Percentiles rank a stretch among this genome's conserved stretches.
These are phyloP conservation scores for Yamadazyma diddensiae DNA, from an alignment of 1,139 yeast species.

Conservation along the genomic window DNA sequence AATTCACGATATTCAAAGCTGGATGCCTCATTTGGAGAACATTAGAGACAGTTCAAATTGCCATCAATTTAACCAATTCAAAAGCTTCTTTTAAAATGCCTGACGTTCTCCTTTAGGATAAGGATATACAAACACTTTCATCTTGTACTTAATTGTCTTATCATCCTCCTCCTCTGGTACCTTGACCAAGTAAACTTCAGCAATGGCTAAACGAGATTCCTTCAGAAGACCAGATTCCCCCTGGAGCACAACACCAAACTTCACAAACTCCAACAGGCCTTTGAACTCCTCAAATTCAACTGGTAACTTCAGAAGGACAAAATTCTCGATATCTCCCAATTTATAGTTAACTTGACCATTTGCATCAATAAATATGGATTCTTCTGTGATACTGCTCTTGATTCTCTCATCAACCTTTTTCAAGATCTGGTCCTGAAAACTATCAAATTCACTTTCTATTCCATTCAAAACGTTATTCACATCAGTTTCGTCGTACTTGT, in stretches of 20 bases:
- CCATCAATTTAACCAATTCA: slow-evolving; percentile 19
- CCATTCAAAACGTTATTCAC: slow-evolving; percentile 31
- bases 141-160: slow-evolving; percentile 3
- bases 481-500: slow-evolving; percentile 33
- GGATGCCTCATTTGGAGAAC: slow-evolving; percentile 69
- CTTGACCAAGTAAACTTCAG: slow-evolving; percentile 31
- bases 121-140: slow-evolving; percentile 5
- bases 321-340: slow-evolving; percentile 29
- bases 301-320: slow-evolving; percentile 18
- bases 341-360: slow-evolving; percentile 20
- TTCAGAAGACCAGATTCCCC: no score
- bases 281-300: slow-evolving; percentile 9
- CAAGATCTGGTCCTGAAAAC: slow-evolving; percentile 28
- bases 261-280: slow-evolving; percentile 23
- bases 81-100: slow-evolving; percentile 6
- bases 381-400: slow-evolving; percentile 21
- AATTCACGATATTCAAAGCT: slow-evolving; percentile 60
- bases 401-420: slow-evolving; percentile 26
- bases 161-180: slow-evolving; percentile 12
- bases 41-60: slow-evolving; percentile 34
- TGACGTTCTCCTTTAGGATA: slow-evolving; percentile 2
- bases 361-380: slow-evolving; percentile 22
- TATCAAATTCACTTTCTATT: slow-evolving; percentile 38
- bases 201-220: slow-evolving; percentile 26
- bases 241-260: slow-evolving; percentile 32